phyloP scores from a whole-genome alignment of 1,284 basidiomycete species.

The Sphagnurus paluster region DNA sequence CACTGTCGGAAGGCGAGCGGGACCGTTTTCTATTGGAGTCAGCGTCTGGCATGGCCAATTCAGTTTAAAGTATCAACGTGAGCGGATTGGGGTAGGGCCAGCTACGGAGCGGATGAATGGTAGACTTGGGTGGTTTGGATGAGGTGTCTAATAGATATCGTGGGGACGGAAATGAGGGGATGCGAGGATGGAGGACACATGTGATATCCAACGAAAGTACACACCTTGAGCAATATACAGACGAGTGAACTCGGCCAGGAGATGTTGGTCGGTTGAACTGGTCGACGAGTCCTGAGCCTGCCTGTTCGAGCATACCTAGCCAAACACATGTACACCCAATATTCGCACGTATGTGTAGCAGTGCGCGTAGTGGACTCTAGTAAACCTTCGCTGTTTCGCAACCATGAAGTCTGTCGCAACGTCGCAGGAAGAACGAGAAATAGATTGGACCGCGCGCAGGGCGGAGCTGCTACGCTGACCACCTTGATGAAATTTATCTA shows the following conservation, averaged over 20 bases:
- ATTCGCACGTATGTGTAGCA: not conserved
- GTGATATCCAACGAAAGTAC: slow-evolving; percentile 27
- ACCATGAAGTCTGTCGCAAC: too few relatives aligned
- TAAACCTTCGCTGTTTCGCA: too few relatives aligned
- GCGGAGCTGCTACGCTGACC: too few relatives aligned
- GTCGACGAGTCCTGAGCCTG: not conserved
- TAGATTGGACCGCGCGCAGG: too few relatives aligned
- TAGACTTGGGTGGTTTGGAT: slow-evolving; percentile 39
- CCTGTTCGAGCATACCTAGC: not conserved
- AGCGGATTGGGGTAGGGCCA: slow-evolving; percentile 41
- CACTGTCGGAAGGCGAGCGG: slow-evolving; percentile 80
- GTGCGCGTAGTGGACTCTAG: too few relatives aligned
- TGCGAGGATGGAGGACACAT: slow-evolving; percentile 41
- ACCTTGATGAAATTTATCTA: too few relatives aligned
- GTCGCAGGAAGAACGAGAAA: too few relatives aligned
- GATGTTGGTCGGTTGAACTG: not conserved
- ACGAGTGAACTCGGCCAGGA: not conserved
- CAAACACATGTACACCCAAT: slow-evolving; percentile 9
- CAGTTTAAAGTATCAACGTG: slow-evolving; percentile 46
- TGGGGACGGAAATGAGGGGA: slow-evolving; percentile 43
- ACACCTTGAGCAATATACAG: slow-evolving; percentile 28
- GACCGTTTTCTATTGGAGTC: slow-evolving; percentile 82
- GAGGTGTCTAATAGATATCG: slow-evolving; percentile 40
- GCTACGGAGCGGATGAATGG: slow-evolving; percentile 35
- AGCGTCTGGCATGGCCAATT: slow-evolving; percentile 76